These are phyloP conservation scores for Rossbeevera mucosa DNA, from an alignment of 768 basidiomycete genomes.

Conservation along the genomic window DNA sequence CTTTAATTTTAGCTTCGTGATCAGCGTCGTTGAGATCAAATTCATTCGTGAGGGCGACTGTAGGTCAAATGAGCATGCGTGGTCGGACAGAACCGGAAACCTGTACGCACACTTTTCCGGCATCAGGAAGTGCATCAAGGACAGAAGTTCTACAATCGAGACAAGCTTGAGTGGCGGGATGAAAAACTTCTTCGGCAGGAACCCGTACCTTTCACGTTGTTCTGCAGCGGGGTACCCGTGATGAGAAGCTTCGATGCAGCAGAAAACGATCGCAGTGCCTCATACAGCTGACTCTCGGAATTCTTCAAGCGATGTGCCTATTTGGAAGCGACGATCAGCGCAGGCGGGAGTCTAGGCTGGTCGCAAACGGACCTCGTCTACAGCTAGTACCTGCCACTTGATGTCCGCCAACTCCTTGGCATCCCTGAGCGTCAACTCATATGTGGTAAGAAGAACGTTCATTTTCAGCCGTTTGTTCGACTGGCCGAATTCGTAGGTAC, in stretches of 20 bases:
- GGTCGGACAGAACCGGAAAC: background rate
- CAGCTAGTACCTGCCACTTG: slow-evolving; percentile 95
- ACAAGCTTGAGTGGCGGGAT: slow-evolving; percentile 6
- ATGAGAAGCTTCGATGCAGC: slow-evolving; percentile 93
- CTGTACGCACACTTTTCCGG: slow-evolving; percentile 82
- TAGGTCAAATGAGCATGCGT: slow-evolving; percentile 8
- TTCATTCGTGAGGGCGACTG: slow-evolving; percentile 90
- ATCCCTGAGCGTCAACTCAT: slow-evolving; percentile 92
- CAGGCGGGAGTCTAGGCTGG: background rate
- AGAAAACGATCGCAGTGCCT: slow-evolving; percentile 84
- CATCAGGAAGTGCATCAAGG: slow-evolving; percentile 99
- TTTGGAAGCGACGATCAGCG: slow-evolving; percentile 14
- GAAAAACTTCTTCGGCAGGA: background rate
- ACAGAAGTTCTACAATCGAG: slow-evolving; percentile 67
- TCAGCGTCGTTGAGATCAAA: slow-evolving; percentile 93
- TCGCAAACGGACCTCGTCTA: slow-evolving; percentile 73
- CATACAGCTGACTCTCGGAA: slow-evolving; percentile 94
- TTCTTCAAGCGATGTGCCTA: slow-evolving; percentile 98
- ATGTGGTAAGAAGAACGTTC: slow-evolving; percentile 96
- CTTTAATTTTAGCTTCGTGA: slow-evolving; percentile 93
- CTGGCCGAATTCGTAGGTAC: slow-evolving; percentile 86
- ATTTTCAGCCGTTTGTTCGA: slow-evolving; percentile 90
- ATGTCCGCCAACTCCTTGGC: slow-evolving; percentile 83
- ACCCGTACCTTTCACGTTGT: slow-evolving; percentile 90
- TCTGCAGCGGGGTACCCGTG: slow-evolving; percentile 96